Evolutionary conservation across 169 alveolate species (phyloP).

Genomic region (Cardiosporidium cionae): DNA sequence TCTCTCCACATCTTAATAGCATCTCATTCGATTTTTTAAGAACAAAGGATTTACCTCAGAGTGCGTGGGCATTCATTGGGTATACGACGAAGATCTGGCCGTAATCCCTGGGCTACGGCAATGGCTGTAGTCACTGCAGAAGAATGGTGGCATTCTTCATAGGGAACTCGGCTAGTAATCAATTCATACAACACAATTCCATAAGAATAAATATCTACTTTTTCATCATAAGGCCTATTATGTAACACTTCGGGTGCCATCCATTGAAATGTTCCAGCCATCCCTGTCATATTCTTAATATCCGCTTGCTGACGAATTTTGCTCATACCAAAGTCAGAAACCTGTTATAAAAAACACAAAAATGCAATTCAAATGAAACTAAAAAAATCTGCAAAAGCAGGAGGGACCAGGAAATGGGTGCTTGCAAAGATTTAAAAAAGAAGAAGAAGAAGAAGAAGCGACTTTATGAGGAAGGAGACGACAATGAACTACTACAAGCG

Average conservation of each 20-base stretch:
- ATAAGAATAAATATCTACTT: conserved; percentile 63
- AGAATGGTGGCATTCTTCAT: conserved; percentile 31
- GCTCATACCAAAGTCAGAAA: conserved; percentile 59
- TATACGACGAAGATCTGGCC: background rate
- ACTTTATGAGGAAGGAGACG: background rate
- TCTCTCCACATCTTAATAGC: no score
- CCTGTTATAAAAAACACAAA: conserved; percentile 16
- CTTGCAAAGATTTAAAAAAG: background rate
- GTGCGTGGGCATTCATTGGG: background rate
- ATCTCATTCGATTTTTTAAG: no score
- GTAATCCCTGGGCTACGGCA: background rate
- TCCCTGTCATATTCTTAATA: background rate
- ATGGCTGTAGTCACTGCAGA: background rate
- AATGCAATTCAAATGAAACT: background rate
- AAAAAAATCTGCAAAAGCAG: background rate
- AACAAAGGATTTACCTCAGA: no score
- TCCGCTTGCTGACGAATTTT: background rate
- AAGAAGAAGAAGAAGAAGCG: background rate
- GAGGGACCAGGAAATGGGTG: background rate
- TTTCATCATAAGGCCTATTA: background rate
- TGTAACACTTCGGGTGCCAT: conserved; percentile 79
- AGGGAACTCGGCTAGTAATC: conserved; percentile 66
- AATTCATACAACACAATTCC: conserved; percentile 73
- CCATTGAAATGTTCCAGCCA: conserved; percentile 75
- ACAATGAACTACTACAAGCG: background rate